Percentiles rank a stretch among this genome's conserved stretches.
Conservation (phyloP, 768 basidiomycete genomes). For the Lyophyllum decastes region DNA sequence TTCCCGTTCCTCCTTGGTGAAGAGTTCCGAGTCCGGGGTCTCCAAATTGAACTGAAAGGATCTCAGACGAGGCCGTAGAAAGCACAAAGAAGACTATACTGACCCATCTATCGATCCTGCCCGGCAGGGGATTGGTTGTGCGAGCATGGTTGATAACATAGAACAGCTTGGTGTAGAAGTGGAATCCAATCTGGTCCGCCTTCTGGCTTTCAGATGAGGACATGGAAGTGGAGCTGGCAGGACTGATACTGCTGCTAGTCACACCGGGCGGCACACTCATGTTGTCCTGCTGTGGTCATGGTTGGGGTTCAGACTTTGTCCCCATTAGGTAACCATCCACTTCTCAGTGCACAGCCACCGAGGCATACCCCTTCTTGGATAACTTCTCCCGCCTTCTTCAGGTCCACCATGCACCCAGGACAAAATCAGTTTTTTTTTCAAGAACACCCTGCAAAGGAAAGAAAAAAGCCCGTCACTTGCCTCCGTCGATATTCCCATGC, state of each 20-base stretch:
- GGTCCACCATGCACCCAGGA: no score
- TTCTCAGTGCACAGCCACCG: slow-evolving; percentile 6
- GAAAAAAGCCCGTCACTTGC: no score
- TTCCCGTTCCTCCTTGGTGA: slow-evolving; percentile 60
- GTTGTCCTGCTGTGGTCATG: slow-evolving; percentile 11
- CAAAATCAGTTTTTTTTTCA: no score
- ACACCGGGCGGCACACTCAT: not conserved
- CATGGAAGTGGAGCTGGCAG: slow-evolving; percentile 5
- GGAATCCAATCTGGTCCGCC: slow-evolving; percentile 86
- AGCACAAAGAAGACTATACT: slow-evolving; percentile 25
- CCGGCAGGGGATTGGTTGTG: slow-evolving; percentile 45
- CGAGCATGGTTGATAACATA: slow-evolving; percentile 75
- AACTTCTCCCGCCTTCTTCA: no score
- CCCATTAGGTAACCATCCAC: slow-evolving; percentile 15
- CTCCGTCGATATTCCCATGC: no score
- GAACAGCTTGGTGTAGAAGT: slow-evolving; percentile 81
- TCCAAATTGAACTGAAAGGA: slow-evolving; percentile 76
- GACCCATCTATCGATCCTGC: slow-evolving; percentile 83
- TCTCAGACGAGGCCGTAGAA: not conserved
- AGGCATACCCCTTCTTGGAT: no score
- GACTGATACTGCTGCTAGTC: slow-evolving; percentile 1
- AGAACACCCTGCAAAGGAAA: no score
- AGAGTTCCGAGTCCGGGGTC: slow-evolving; percentile 71
- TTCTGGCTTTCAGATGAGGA: slow-evolving; percentile 52
- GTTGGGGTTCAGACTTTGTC: not conserved